These are phyloP conservation scores for Apiospora aurea DNA, from an alignment of 2,329 filamentous ascomycete species.

Conservation along the genomic window DNA sequence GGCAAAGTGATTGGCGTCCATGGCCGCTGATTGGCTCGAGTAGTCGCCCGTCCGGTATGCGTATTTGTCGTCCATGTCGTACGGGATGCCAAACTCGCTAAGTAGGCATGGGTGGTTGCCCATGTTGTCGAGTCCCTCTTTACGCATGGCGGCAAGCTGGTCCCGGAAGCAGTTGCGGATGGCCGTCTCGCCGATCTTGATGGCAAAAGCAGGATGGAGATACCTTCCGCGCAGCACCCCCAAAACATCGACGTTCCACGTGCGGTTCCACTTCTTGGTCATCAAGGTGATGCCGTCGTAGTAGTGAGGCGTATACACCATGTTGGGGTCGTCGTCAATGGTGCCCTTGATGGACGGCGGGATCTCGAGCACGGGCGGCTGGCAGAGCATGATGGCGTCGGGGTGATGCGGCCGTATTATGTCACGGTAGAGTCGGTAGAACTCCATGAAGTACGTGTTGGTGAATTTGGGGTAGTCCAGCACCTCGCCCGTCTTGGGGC, in stretches of 20 bases:
- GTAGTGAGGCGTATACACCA: slow-evolving; percentile 94
- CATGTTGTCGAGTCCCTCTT: slow-evolving; percentile 88
- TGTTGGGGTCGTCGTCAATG: slow-evolving; percentile 83
- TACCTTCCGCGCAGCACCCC: slow-evolving; percentile 91
- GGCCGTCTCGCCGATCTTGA: slow-evolving; percentile 90
- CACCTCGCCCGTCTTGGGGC: slow-evolving; percentile 74
- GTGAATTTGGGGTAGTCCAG: slow-evolving; percentile 88
- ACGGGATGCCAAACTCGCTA: slow-evolving; percentile 96
- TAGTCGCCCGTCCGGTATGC: slow-evolving; percentile 97
- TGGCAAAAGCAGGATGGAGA: slow-evolving; percentile 85
- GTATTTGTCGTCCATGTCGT: slow-evolving; percentile 97
- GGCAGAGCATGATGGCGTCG: slow-evolving; percentile 86
- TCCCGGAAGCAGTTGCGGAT: slow-evolving; percentile 93
- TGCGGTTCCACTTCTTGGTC: slow-evolving; percentile 98
- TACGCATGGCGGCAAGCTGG: slow-evolving; percentile 80
- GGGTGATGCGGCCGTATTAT: slow-evolving; percentile 79
- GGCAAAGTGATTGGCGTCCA: slow-evolving; percentile 96
- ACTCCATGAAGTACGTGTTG: slow-evolving; percentile 88
- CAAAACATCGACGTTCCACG: slow-evolving; percentile 96
- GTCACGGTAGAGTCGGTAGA: slow-evolving; percentile 79
- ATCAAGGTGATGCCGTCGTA: slow-evolving; percentile 97
- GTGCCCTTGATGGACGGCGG: slow-evolving; percentile 89
- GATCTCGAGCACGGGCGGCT: slow-evolving; percentile 90
- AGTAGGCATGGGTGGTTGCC: slow-evolving; percentile 89
- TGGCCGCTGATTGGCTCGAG: slow-evolving; percentile 86